Evolutionary conservation across 164 flowering plant genomes (phyloP).

Genomic region (Liquidambar formosana): DNA sequence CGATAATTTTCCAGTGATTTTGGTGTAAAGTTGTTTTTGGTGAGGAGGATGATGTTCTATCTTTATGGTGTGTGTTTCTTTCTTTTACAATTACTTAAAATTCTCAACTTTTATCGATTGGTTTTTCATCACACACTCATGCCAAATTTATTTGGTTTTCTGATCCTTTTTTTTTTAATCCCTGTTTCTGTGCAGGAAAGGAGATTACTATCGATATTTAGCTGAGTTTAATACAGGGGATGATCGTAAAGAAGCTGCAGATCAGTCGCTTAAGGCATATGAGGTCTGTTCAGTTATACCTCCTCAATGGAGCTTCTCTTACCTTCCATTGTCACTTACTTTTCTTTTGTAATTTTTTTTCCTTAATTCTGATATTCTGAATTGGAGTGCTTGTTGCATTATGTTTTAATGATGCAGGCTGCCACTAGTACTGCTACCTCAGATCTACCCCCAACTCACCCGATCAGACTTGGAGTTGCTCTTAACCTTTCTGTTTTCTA

Average conservation of each 20-base stretch:
- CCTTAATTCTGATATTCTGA: not conserved
- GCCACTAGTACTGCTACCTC: slow-evolving; percentile 41
- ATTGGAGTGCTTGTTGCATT: not conserved
- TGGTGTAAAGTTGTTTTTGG: too few species aligned
- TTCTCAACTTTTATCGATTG: too few species aligned
- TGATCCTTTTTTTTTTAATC: not conserved
- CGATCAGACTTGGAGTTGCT: slow-evolving; percentile 57
- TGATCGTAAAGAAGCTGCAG: slow-evolving; percentile 54
- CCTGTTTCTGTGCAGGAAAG: slow-evolving; percentile 43
- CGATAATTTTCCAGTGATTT: too few species aligned
- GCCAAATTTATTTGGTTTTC: not conserved
- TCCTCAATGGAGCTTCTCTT: not conserved
- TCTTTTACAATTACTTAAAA: too few species aligned
- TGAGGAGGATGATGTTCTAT: too few species aligned
- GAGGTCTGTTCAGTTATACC: slow-evolving; percentile 26
- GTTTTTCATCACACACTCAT: too few species aligned
- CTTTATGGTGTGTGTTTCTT: too few species aligned
- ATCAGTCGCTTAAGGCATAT: slow-evolving; percentile 54
- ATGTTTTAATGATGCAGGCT: slow-evolving; percentile 23
- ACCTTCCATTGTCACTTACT: too few species aligned
- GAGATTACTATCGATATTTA: slow-evolving; percentile 59
- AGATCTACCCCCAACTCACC: slow-evolving; percentile 57
- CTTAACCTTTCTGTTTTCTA: slow-evolving; percentile 60
- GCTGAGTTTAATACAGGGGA: slow-evolving; percentile 55
- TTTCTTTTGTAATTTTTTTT: not conserved